Conservation (phyloP, 2,329 filamentous ascomycete genomes). For the Plenodomus biglobosus region DNA sequence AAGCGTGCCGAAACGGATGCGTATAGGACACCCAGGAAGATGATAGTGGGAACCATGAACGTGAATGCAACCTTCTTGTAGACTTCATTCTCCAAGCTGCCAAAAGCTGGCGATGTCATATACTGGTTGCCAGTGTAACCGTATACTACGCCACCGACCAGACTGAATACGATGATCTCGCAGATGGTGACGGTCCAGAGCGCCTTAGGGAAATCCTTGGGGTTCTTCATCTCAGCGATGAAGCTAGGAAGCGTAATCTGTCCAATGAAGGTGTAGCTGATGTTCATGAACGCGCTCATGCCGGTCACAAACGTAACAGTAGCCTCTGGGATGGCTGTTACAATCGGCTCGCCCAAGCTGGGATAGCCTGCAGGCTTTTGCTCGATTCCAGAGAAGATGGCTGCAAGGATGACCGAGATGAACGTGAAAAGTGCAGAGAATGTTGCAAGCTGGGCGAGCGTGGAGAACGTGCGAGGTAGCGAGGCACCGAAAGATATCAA, state of each 20-base stretch:
- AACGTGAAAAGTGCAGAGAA: conserved; percentile 86
- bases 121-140: conserved; percentile 89
- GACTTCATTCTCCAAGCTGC: conserved; percentile 69
- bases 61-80: conserved; percentile 90
- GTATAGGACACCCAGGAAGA: conserved; percentile 89
- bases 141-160: conserved; percentile 80
- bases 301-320: conserved; percentile 79
- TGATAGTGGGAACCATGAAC: conserved; percentile 93
- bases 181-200: conserved; percentile 88
- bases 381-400: conserved; percentile 79
- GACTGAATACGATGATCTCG: conserved; percentile 81
- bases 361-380: conserved; percentile 68
- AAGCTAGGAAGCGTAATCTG: conserved; percentile 93
- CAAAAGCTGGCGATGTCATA: conserved; percentile 84
- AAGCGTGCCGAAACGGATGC: conserved; percentile 88
- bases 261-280: conserved; percentile 93
- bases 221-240: conserved; percentile 87
- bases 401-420: conserved; percentile 79
- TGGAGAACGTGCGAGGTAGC: conserved; percentile 80
- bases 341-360: conserved; percentile 61
- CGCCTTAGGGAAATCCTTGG: conserved; percentile 86
- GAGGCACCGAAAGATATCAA: conserved; percentile 77
- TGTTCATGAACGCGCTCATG: conserved; percentile 90
- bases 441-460: conserved; percentile 76
- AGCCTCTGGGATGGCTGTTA: conserved; percentile 66